Evolutionary conservation across 345 rosid species (phyloP).

Genomic region (Brassica incana): DNA sequence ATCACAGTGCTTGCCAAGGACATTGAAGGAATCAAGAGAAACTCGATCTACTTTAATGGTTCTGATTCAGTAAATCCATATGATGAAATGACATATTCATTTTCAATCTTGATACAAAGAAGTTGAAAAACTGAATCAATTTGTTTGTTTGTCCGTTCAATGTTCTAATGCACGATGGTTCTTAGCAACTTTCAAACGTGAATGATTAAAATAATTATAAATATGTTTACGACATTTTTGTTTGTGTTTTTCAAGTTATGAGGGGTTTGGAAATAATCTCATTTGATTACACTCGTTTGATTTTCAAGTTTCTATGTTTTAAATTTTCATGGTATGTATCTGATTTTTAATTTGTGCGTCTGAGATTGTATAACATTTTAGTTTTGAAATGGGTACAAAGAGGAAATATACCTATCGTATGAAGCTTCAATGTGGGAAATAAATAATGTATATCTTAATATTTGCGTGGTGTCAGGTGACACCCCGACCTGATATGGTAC

Average conservation of each 20-base stretch:
- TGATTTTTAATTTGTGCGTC: neutral
- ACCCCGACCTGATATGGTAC: neutral
- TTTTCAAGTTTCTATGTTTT: neutral
- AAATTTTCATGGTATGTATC: neutral
- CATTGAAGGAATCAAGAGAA: slow-evolving; percentile 1
- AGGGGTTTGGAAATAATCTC: neutral
- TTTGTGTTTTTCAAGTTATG: neutral
- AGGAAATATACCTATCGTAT: neutral
- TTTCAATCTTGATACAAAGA: neutral
- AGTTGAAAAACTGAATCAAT: neutral
- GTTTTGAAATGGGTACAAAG: neutral
- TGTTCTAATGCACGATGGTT: neutral
- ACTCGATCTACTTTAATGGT: neutral
- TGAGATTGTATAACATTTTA: neutral
- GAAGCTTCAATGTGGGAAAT: neutral
- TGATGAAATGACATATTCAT: neutral
- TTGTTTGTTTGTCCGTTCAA: neutral
- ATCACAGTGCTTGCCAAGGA: neutral
- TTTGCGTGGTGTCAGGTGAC: neutral
- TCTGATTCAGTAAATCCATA: neutral
- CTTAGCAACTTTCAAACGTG: neutral
- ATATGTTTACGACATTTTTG: neutral
- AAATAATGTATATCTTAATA: neutral
- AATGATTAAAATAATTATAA: neutral
- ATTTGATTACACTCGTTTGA: neutral